These are phyloP conservation scores for Apophysomyces trapeziformis DNA, from an alignment of 371 early-diverging fungal species.

Conservation along the genomic window DNA sequence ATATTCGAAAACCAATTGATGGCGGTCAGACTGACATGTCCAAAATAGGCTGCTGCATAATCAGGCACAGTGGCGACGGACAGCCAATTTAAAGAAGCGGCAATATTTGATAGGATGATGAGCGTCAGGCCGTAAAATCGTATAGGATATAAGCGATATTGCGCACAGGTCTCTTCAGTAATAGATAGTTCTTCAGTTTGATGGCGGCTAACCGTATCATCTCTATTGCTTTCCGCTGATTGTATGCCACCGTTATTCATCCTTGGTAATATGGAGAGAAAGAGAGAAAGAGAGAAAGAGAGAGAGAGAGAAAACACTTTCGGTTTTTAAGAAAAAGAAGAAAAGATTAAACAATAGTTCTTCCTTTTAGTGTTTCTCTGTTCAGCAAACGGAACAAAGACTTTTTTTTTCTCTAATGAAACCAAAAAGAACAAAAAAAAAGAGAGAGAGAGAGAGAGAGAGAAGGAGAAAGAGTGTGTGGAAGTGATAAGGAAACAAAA, in stretches of 20 bases:
- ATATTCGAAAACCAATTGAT: constrained; percentile 57
- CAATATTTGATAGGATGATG: constrained; percentile 49
- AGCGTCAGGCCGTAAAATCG: constrained; percentile 48
- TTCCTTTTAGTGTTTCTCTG: too few species aligned
- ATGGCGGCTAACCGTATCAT: too few species aligned
- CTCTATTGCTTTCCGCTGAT: too few species aligned
- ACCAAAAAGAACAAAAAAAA: too few species aligned
- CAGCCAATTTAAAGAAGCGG: constrained; percentile 48
- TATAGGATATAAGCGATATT: constrained; percentile 41
- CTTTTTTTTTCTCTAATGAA: too few species aligned
- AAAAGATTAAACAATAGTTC: neutral
- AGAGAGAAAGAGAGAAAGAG: too few species aligned
- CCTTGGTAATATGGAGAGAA: too few species aligned
- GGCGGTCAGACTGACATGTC: constrained; percentile 27
- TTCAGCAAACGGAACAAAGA: too few species aligned
- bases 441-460: too few species aligned
- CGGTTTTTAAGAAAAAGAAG: constrained; percentile 1
- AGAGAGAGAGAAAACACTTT: neutral
- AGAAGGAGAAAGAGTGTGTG: neutral
- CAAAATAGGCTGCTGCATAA: constrained; percentile 33
- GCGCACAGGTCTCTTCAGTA: too few species aligned
- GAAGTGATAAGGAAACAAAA: neutral
- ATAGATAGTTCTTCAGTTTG: too few species aligned
- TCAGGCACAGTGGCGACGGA: constrained; percentile 48
- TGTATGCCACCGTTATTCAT: too few species aligned